Evolutionary conservation across 2,329 filamentous ascomycete species (phyloP).

Genomic region (Cadophora sp.): DNA sequence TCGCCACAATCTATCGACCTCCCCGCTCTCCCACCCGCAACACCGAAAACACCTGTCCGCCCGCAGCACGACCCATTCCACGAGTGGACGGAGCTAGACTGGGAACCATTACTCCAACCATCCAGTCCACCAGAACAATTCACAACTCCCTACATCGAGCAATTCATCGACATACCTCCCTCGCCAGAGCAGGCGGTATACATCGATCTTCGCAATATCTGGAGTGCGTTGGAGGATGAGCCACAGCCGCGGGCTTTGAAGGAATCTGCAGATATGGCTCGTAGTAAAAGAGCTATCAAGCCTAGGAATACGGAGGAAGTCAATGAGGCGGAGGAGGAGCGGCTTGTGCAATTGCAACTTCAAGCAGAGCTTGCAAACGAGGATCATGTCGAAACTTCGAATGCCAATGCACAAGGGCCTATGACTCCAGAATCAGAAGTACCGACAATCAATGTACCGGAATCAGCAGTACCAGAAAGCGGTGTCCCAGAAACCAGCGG

Average conservation of each 20-base stretch:
- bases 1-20: background rate
- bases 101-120: background rate
- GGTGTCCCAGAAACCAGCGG: background rate
- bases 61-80: background rate
- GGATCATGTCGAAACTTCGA: background rate
- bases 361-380: background rate
- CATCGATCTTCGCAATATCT: background rate
- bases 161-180: constrained; percentile 4
- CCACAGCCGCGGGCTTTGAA: background rate
- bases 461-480: background rate
- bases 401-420: background rate
- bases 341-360: constrained; percentile 1
- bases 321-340: constrained; percentile 5
- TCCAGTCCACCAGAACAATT: background rate
- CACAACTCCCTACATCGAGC: background rate
- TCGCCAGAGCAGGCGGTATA: background rate
- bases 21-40: background rate
- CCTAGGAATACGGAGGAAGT: background rate
- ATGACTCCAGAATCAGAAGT: constrained; percentile 8
- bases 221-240: background rate
- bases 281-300: background rate
- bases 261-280: constrained; percentile 1
- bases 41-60: background rate
- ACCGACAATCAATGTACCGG: too few relatives aligned
- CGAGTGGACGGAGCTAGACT: constrained; percentile 4